Evolutionary conservation across 352 stramenopile species (phyloP), one percentile per base, ranked within the genome.

Genomic region (Pythium biforme): DNA sequence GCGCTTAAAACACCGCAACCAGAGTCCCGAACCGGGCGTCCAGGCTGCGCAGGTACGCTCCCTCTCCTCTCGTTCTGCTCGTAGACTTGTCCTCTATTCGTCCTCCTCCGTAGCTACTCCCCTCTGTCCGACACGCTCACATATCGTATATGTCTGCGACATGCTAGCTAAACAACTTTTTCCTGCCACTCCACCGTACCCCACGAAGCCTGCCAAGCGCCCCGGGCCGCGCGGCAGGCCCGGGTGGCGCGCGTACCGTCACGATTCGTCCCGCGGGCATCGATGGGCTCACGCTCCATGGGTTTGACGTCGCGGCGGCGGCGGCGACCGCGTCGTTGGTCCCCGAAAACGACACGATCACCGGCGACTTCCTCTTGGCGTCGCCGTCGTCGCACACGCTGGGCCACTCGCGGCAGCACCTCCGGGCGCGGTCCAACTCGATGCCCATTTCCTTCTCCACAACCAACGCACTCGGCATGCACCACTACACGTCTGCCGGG

Each of bases 361-460:
- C 22, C 1, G 34, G 19, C 1, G 55, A 63, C 10, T 69, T 69
- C n/a, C 29, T 55, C 29, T 45, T 43, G 29, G 22, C 60, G 39
- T 23, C 26, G 10, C 61, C 65, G n/a, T 37, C 68, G 4, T 41
- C 55, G 10, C 51, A 69, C 17, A 37, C 60, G 45, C 62, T 69
- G 7, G 25, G 34, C 27, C 51, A 50, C 31, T 29, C 54, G 14
- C 47, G 58, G 0, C 59, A 74, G 20, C 75, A 82, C 19, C 39
- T 85, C 33, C 76, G 84, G 8, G 79, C 77, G 14, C 75, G 84
- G 2, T 94, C 84, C 27, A 92, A 94, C 48, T 94, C 84, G 33
- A 88, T 92, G 73, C 84, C 84, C 0, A 72, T 91, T 8, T 74
- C 72, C 0, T 74, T 77, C 47, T 66, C 52, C 7, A 62, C 61